Base-by-base conservation (phyloP, 306 rosid genomes). In the Bauhinia variegata region DNA sequence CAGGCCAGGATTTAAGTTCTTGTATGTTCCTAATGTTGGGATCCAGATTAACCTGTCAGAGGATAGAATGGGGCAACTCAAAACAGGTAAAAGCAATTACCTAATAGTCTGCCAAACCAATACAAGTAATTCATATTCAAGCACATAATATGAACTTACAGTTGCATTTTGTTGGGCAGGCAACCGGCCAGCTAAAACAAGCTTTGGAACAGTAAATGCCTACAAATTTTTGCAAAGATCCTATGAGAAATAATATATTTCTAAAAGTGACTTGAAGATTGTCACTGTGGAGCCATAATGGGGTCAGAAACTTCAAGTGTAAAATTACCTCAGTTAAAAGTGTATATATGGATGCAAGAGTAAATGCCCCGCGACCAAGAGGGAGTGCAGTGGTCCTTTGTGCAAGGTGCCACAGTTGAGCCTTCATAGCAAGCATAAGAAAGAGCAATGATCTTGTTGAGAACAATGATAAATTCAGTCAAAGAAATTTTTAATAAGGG, bases 91-190 rank as follows among this genome's bases (percentile, higher is more conserved):
- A 63, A 48, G 11, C 60, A 65, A 63, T 23, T 51, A 54, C 30
- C 23, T 37, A 59, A 68, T 17, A 52, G 46, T 42, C 64, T 72
- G 42, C 49, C 42, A 54, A 43, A 19, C 49, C 60, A 70, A 56
- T 36, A 71, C 60, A 44, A 41, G 54, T 7, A 70, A 70, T 54
- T 33, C 28, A 39, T 8, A 71, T 57, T 43, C 63, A 66, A 65
- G 49, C 56, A 71, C 58, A 52, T 63, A 34, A 64, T 78, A 59
- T 41, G 73, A 77, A 87, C 96, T 23, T 87, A 87, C 98, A 48
- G 91, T 89, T 33, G 98, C 98, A 83, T 92, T 92, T 77, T 92
- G 98, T 61, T 92, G 98, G 60, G 98, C 89, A 30, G 96, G 96
- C 84, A 92, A 82, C 76, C 98, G 91, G 58, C 96, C 98, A 7